phyloP scores from a whole-genome alignment of 805 yeast species.

The Saccharomycopsis sp. region DNA sequence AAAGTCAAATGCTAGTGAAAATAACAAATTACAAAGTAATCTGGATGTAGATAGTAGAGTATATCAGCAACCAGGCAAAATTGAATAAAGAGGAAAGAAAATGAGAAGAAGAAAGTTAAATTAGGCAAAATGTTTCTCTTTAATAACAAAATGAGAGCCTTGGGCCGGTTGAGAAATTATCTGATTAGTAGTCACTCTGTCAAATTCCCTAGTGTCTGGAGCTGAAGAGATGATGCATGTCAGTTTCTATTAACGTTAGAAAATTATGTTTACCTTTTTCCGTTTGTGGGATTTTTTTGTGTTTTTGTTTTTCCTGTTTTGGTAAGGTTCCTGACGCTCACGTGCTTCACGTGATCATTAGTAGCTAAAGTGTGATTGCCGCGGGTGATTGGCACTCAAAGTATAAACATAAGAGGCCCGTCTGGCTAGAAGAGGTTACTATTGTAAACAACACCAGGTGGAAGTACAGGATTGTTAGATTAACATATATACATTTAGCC shows the following conservation, averaged over 20 bases:
- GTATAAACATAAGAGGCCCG: background rate
- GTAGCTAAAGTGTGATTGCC: background rate
- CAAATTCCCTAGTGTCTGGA: background rate
- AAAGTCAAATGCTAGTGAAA: background rate
- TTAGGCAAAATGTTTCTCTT: background rate
- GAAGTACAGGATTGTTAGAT: background rate
- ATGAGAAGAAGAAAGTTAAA: constrained; percentile 5
- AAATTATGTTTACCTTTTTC: background rate
- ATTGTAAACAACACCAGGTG: background rate
- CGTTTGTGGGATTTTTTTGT: background rate
- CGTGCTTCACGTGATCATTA: background rate
- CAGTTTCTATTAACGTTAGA: background rate
- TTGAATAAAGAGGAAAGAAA: background rate
- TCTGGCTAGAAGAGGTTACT: background rate
- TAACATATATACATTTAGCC: background rate
- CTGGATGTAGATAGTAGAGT: background rate
- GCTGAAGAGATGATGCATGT: background rate
- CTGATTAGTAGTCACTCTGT: background rate
- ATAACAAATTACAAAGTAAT: background rate
- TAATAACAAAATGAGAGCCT: background rate
- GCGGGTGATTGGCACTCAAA: background rate
- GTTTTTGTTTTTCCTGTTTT: background rate
- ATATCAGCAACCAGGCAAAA: background rate
- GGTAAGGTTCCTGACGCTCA: background rate
- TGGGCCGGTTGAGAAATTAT: background rate